Base-by-base conservation (phyloP, 1,284 basidiomycete species). In the Mycena citricolor region DNA sequence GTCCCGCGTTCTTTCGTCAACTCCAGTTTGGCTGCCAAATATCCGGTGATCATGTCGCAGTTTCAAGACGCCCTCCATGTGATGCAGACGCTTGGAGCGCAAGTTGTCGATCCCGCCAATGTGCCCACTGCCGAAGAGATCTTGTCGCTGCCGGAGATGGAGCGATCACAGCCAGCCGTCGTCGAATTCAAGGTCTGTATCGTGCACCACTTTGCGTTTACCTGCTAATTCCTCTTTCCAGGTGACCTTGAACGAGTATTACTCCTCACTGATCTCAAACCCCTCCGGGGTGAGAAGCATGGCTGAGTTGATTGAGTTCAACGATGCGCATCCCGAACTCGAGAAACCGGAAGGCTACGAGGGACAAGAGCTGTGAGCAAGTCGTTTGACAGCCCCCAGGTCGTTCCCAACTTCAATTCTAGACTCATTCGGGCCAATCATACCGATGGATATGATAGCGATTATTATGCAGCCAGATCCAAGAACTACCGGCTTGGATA, bases 101-200 rank as follows among this genome's bases (percentile, higher is more conserved):
- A 73, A 0, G 60, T 83, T 13, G 66, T 83, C 5, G 81, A 83
- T 57, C 77, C 79, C 5, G 79, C 78, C 2, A 73, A 82, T 56
- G 57, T 83, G 8, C 78, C 80, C 1, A 71, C 69, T 30, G 76
- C 74, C 6, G 65, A 73, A 10, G 77, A 79, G 44, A 70, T 81
- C 34, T 61, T 62, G 4, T 54, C 52, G 8, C 24, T 60, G 65
- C n/a, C n/a, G n/a, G n/a, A n/a, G n/a, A n/a, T n/a, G n/a, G n/a
- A n/a, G n/a, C n/a, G n/a, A n/a, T n/a, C n/a, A n/a, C n/a, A n/a
- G n/a, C n/a, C n/a, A n/a, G n/a, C n/a, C n/a, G n/a, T n/a, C n/a
- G n/a, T n/a, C 2, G 79, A 83, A 51, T 80, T 82, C 62, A 83
- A 83, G 69, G 79, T 68, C 39, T 21, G 49, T 11, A n/a, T n/a